Conservation (phyloP, 768 basidiomycete genomes). For the Leccinum uliginosum region DNA sequence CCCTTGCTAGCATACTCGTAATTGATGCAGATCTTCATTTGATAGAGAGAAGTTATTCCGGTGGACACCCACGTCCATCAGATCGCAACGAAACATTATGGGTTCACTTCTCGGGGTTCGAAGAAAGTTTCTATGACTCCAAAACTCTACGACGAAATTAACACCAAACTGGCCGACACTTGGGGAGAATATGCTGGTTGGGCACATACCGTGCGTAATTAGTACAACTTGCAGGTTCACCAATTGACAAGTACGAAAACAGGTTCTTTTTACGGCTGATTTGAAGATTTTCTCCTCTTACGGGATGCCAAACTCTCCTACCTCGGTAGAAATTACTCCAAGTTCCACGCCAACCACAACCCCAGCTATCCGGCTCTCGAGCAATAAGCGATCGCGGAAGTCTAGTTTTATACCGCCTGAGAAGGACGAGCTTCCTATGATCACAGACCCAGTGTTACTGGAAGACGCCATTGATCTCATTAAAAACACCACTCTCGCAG, state of each 20-base stretch:
- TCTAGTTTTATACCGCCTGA: slow-evolving; percentile 5
- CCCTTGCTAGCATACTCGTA: not conserved
- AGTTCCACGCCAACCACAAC: slow-evolving; percentile 27
- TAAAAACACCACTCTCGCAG: slow-evolving; percentile 29
- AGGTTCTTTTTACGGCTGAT: slow-evolving; percentile 77
- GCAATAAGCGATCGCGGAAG: slow-evolving; percentile 31
- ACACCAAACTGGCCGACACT: slow-evolving; percentile 48
- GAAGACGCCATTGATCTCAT: not conserved
- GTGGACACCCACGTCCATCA: slow-evolving; percentile 96
- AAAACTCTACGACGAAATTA: slow-evolving; percentile 72
- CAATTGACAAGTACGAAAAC: slow-evolving; percentile 1
- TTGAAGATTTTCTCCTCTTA: slow-evolving; percentile 62
- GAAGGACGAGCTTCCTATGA: slow-evolving; percentile 10
- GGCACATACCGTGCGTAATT: slow-evolving; percentile 70
- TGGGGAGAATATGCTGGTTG: slow-evolving; percentile 91
- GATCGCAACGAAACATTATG: slow-evolving; percentile 79
- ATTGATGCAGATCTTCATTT: slow-evolving; percentile 2
- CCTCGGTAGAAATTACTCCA: slow-evolving; percentile 7
- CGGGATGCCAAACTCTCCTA: slow-evolving; percentile 36
- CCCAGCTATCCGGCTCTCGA: slow-evolving; percentile 29
- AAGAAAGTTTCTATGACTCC: slow-evolving; percentile 66
- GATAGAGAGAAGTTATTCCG: slow-evolving; percentile 81
- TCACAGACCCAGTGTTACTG: not conserved
- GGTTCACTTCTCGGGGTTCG: slow-evolving; percentile 42
- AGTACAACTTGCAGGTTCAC: not conserved